These are phyloP conservation scores for Pisolithus orientalis DNA, from an alignment of 768 basidiomycete genomes.

Conservation along the genomic window DNA sequence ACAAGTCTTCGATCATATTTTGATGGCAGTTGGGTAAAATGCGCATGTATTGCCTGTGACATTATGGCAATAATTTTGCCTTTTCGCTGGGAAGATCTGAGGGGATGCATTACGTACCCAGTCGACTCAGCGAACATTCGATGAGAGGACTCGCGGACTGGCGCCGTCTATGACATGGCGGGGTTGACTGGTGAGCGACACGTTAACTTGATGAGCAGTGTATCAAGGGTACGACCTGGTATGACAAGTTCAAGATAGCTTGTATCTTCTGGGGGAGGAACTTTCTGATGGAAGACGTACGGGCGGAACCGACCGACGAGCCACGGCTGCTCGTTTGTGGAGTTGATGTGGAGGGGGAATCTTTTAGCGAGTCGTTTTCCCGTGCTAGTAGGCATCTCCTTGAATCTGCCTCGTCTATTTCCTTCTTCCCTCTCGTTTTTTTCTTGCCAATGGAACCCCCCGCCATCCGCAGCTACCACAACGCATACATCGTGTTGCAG, in stretches of 20 bases:
- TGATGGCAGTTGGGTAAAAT: slow-evolving; percentile 29
- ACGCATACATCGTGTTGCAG: too few species aligned
- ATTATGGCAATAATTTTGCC: slow-evolving; percentile 5
- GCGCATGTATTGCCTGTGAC: slow-evolving; percentile 20
- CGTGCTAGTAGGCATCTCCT: not conserved
- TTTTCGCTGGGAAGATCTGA: slow-evolving; percentile 17
- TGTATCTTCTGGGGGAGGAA: not conserved
- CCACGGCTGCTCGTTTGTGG: too few species aligned
- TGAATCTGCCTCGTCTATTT: too few species aligned
- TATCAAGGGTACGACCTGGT: not conserved
- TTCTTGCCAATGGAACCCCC: too few species aligned
- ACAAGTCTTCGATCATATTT: slow-evolving; percentile 17
- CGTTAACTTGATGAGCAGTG: not conserved
- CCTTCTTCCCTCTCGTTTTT: too few species aligned
- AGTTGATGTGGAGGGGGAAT: too few species aligned
- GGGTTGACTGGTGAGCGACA: not conserved
- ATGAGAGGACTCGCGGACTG: too few species aligned
- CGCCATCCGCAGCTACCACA: too few species aligned
- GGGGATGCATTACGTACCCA: slow-evolving; percentile 18
- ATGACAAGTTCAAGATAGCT: not conserved
- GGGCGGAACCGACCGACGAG: not conserved
- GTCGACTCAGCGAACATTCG: slow-evolving; percentile 5
- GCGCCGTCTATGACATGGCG: not conserved
- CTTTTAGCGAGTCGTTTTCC: not conserved
- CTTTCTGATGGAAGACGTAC: not conserved